Evolutionary conservation across 176 grass and related monocot genomes (phyloP).

Genomic region (Musa schizocarpa): DNA sequence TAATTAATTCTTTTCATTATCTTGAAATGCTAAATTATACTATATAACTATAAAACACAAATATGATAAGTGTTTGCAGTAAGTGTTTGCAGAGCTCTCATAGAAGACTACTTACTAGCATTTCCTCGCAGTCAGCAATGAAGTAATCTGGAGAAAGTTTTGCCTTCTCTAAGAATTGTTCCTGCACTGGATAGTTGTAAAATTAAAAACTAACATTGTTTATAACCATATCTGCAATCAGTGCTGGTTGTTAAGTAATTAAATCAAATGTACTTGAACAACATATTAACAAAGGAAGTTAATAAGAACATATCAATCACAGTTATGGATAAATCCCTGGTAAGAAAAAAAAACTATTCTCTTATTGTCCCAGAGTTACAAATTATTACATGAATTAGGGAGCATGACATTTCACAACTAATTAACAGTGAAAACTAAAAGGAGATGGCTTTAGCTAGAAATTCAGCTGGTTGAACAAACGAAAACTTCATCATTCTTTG

Average conservation of each 20-base stretch:
- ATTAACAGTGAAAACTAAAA: too few relatives aligned
- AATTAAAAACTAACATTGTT: not conserved
- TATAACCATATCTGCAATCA: not conserved
- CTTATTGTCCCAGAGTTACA: too few relatives aligned
- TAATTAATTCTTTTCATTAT: not conserved
- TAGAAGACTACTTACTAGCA: slow-evolving; percentile 42
- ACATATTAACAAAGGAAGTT: not conserved
- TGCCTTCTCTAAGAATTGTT: slow-evolving; percentile 77
- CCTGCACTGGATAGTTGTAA: slow-evolving; percentile 44
- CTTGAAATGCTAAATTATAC: not conserved
- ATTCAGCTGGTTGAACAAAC: too few relatives aligned
- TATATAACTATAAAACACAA: not conserved
- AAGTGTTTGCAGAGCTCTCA: not conserved
- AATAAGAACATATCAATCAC: slow-evolving; percentile 1
- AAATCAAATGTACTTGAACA: not conserved
- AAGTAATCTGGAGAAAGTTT: slow-evolving; percentile 96
- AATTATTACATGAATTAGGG: too few relatives aligned
- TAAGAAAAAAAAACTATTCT: not conserved
- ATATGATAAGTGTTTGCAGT: not conserved
- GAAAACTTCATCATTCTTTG: too few relatives aligned
- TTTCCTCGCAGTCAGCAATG: slow-evolving; percentile 80
- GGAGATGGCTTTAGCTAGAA: too few relatives aligned
- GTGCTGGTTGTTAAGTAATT: not conserved
- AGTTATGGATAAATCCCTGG: not conserved
- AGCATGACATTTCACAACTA: too few relatives aligned